Base-by-base conservation (phyloP, 805 yeast genomes). In the Komagataella ulmi region DNA sequence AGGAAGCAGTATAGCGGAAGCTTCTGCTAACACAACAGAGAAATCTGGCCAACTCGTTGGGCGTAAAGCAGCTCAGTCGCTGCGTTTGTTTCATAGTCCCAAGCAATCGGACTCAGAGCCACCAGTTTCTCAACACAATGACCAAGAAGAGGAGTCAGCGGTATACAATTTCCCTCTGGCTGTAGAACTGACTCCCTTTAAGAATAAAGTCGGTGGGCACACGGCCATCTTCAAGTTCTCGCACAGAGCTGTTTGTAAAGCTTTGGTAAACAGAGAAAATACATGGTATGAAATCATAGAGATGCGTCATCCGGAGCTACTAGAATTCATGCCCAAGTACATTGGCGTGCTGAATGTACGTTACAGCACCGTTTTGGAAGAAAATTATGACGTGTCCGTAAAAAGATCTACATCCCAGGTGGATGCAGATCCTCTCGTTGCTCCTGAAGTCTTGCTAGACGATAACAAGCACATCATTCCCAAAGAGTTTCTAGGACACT, bases 181-280 rank as follows among this genome's bases (percentile, higher is more conserved):
- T 1, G 96, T 90, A 1, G 97, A 91, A 63, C 68, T 91, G 53
- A 79, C 87, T 51, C 98, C 98, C 1, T 91, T 90, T 67, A 82
- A 83, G 52, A 89, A 93, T 63, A 89, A 87, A 62, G 98, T 93
- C 19, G 99, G 99, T 6, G 99, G 99, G 0, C 99, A 93, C 64
- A 91, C 97, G 0, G 97, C 97, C 1, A 89, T 93, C 43, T 93
- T 91, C 69, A 78, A 91, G 56, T 93, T 93, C 63, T 85, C 95
- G 3, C 86, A 82, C 58, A 74, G 87, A 53, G 98, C 97, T 0
- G 96, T 93, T 17, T 93, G 98, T 66, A 93, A 93, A 65, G 93
- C 93, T 0, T 71, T 95, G 54, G 88, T 89, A 54, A 88, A 87
- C 59, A 75, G 96, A 53, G 99, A 93, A 62, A 88, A 93, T 66